Conservation (phyloP, 371 early-diverging fungal genomes). For the Mucor sp. region DNA sequence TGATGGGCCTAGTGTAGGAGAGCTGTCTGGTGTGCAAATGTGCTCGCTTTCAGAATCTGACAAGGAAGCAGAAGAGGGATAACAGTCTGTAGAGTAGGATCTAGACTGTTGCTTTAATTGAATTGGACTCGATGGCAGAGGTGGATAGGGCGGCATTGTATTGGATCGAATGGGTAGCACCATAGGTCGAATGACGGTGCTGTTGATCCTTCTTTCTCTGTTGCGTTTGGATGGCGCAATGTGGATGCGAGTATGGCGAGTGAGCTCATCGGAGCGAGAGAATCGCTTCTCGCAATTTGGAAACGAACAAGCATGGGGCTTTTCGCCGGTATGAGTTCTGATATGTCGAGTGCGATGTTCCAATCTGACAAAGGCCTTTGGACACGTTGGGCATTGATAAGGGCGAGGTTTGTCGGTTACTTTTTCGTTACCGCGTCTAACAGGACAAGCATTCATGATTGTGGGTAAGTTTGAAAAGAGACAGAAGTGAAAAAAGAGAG, state of each 20-base stretch:
- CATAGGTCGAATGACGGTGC: neutral
- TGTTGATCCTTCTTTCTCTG: neutral
- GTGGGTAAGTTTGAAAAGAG: neutral
- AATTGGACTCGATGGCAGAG: neutral
- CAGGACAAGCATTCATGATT: neutral
- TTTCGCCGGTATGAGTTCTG: conserved; percentile 87
- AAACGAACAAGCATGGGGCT: conserved; percentile 76
- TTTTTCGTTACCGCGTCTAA: conserved; percentile 2
- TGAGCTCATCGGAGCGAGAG: conserved; percentile 84
- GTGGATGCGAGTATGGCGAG: conserved; percentile 73
- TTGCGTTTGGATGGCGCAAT: conserved; percentile 15
- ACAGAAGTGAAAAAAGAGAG: neutral
- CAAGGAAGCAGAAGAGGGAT: neutral
- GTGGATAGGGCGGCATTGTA: neutral
- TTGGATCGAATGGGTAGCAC: neutral
- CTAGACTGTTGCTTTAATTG: neutral
- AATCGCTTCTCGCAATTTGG: conserved; percentile 76
- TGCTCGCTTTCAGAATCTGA: conserved; percentile 27
- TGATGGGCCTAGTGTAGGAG: conserved; percentile 14
- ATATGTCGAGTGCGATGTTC: conserved; percentile 81
- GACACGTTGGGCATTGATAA: conserved; percentile 60
- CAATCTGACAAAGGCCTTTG: conserved; percentile 61
- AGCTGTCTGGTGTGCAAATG: conserved; percentile 16
- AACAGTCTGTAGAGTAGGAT: neutral
- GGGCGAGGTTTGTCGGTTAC: conserved; percentile 39